Percentiles rank a stretch among this genome's conserved stretches.
phyloP scores from a whole-genome alignment of 805 yeast genomes.

The Metschnikowia lochheadii region DNA sequence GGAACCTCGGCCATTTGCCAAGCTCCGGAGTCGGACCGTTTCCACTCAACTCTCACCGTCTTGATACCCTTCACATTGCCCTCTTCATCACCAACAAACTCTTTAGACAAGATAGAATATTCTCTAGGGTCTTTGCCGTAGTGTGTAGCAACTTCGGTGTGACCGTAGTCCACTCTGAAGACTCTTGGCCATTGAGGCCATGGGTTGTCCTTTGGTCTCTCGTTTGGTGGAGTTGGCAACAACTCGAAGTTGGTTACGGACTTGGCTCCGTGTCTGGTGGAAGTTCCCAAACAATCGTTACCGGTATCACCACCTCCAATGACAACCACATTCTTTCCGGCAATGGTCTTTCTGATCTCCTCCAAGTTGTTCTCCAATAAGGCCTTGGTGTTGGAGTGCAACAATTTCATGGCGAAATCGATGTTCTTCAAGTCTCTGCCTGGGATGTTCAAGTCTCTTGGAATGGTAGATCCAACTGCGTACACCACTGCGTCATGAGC shows the following conservation, averaged over 20 bases:
- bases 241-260: constrained; percentile 92
- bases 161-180: constrained; percentile 97
- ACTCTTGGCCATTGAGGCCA: constrained; percentile 99
- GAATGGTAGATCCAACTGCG: constrained; percentile 94
- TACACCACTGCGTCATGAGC: constrained; percentile 79
- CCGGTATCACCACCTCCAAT: constrained; percentile 99
- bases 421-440: constrained; percentile 89
- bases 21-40: constrained; percentile 88
- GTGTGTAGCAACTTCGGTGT: constrained; percentile 88
- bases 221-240: constrained; percentile 84
- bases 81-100: constrained; percentile 89
- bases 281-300: constrained; percentile 96
- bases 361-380: constrained; percentile 77
- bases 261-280: constrained; percentile 95
- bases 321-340: constrained; percentile 88
- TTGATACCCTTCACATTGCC: constrained; percentile 94
- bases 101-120: constrained; percentile 91
- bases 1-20: constrained; percentile 99
- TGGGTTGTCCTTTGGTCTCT: constrained; percentile 90
- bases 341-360: constrained; percentile 63
- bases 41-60: constrained; percentile 98
- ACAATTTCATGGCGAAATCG: constrained; percentile 90
- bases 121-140: constrained; percentile 98
- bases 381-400: constrained; percentile 85
- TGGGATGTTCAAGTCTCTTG: constrained; percentile 90